Conservation (phyloP, 352 stramenopile genomes). For the Phytophthora crassamura region DNA sequence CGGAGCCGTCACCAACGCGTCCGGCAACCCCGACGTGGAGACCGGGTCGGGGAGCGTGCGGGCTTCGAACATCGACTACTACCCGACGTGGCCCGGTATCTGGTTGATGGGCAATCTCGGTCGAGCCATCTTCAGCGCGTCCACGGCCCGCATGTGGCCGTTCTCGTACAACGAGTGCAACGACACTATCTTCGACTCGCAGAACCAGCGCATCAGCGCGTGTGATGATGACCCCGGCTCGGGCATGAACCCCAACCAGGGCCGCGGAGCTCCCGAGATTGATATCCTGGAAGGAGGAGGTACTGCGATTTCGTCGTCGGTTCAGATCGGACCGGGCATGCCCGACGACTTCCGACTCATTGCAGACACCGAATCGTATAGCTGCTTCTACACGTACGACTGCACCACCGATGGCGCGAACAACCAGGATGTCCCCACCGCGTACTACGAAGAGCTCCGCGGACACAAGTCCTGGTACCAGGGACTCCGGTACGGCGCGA, state of each 20-base stretch:
- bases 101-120: conserved; percentile 97
- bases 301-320: conserved; percentile 86
- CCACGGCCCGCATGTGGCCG: conserved; percentile 95
- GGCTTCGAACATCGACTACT: conserved; percentile 40
- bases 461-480: conserved; percentile 76
- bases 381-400: conserved; percentile 50
- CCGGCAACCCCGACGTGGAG: conserved; percentile 57
- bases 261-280: conserved; percentile 95
- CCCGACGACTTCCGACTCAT: conserved; percentile 55
- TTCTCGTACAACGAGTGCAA: conserved; percentile 96
- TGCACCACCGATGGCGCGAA: conserved; percentile 62
- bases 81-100: conserved; percentile 93
- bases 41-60: conserved; percentile 27
- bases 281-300: conserved; percentile 94
- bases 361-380: conserved; percentile 17
- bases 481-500: conserved; percentile 59
- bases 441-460: conserved; percentile 45
- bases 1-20: conserved; percentile 62
- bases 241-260: conserved; percentile 89
- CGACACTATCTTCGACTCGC: conserved; percentile 57
- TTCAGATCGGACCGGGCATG: conserved; percentile 89
- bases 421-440: conserved; percentile 43
- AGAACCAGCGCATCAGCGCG: conserved; percentile 83
- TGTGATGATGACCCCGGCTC: conserved; percentile 93
- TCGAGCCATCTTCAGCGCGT: conserved; percentile 95